A percentile compares a stretch with the other conserved stretches of the same genome.
Conservation (phyloP, 495 filamentous ascomycete genomes). For the Aspergillus cavernicola region DNA sequence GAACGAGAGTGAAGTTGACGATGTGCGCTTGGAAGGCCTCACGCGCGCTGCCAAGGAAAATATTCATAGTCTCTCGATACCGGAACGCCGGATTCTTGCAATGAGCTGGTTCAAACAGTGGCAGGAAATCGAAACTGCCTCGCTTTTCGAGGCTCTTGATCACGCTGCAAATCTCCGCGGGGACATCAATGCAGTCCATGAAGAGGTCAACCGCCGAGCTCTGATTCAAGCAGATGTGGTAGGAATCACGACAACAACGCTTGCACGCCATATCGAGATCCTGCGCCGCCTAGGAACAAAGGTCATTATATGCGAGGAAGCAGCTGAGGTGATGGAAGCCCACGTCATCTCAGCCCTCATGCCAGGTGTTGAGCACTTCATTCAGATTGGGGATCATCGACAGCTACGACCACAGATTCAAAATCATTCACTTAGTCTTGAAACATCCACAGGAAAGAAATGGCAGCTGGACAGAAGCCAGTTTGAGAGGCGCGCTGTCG, state of each 20-base stretch:
- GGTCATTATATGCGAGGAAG: conserved; percentile 73
- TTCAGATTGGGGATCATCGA: conserved; percentile 74
- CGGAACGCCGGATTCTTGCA: not conserved
- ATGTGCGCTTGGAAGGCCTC: not conserved
- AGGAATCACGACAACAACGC: conserved; percentile 68
- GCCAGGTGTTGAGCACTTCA: conserved; percentile 66
- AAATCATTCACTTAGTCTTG: conserved; percentile 57
- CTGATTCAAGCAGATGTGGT: conserved; percentile 49
- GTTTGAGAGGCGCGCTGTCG: conserved; percentile 58
- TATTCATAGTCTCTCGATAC: not conserved
- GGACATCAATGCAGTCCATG: conserved; percentile 32
- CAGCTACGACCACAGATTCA: conserved; percentile 68
- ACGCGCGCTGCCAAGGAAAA: not conserved
- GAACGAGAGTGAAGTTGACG: not conserved
- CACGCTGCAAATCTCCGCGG: not conserved
- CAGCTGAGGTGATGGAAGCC: conserved; percentile 70
- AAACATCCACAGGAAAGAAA: conserved; percentile 42
- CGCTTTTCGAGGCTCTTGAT: not conserved
- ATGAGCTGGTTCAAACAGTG: not conserved
- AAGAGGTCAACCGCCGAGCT: conserved; percentile 34
- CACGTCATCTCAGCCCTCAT: conserved; percentile 66
- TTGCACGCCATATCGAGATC: conserved; percentile 60
- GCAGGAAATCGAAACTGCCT: not conserved
- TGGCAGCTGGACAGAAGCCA: conserved; percentile 63
- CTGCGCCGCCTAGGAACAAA: conserved; percentile 59